Base-by-base conservation (phyloP, 2,329 filamentous ascomycete species). In the Cladosporium phlei region DNA sequence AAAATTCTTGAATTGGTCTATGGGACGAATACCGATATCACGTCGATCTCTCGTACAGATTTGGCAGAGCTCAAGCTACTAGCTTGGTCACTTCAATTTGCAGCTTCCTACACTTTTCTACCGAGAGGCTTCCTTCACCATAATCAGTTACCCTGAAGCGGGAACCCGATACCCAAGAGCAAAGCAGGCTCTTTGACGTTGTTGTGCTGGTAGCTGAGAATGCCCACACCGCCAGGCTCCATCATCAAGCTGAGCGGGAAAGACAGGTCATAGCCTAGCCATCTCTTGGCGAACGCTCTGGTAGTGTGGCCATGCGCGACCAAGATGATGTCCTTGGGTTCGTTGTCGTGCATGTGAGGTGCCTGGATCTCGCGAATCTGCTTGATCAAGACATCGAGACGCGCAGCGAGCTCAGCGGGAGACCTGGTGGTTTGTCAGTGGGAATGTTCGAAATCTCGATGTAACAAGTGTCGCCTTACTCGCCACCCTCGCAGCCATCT, bases 271-370 rank as follows among this genome's bases (percentile, higher is more conserved):
- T 85, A 83, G 1, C 80, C 78, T 1, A 81, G 75, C 88, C 88
- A 95, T 11, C 88, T 77, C 78, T 91, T 87, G 5, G 88, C 86
- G 62, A 95, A 88, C 0, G 87, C 87, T 12, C 88, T 76, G 22
- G 94, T 74, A 44, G 93, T 88, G 65, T 93, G 88, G 0, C 88
- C 88, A 58, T 95, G 88, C 9, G 86, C 88, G 2, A 95, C 86
- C 22, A 94, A 70, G n/a, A 88, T 66, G 5, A 88, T 76, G 60
- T 89, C 85, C 5, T 77, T 77, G 8, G 61, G 72, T 52, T 62
- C 70, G 6, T 69, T 62, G 8, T 67, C 69, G 20, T 70, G 57
- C 49, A 67, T 67, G 22, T 60, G 61, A 48, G 68, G 64, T 50
- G 74, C 72, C 29, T 76, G 75, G 46, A 88, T 78, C 9, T 75